Conservation (phyloP, 2,329 filamentous ascomycete genomes). For the Zalaria obscura region DNA sequence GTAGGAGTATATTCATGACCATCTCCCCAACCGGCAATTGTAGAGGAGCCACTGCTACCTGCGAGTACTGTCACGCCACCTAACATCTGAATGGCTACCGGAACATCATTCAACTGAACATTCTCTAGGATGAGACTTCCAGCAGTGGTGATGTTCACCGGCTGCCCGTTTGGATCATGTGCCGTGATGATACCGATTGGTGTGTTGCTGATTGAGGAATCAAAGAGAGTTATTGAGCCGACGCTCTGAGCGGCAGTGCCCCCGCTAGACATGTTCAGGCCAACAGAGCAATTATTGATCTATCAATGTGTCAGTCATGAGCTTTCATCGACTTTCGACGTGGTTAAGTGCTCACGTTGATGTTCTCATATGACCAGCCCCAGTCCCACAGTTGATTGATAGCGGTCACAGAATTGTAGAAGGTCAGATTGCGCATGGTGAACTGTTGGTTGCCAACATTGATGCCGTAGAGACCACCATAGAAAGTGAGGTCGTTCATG, state of each 20-base stretch:
- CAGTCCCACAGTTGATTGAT: slow-evolving; percentile 46
- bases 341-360: neutral
- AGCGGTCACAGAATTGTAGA: slow-evolving; percentile 36
- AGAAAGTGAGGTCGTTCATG: slow-evolving; percentile 30
- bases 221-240: slow-evolving; percentile 43
- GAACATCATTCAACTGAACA: slow-evolving; percentile 35
- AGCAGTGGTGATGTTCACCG: slow-evolving; percentile 19
- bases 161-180: slow-evolving; percentile 26
- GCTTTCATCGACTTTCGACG: no score
- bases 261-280: slow-evolving; percentile 35
- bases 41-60: slow-evolving; percentile 20
- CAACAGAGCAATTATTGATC: slow-evolving; percentile 38
- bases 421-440: slow-evolving; percentile 42
- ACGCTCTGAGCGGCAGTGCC: slow-evolving; percentile 29
- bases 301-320: no score
- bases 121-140: slow-evolving; percentile 44
- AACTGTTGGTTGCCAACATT: slow-evolving; percentile 35
- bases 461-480: slow-evolving; percentile 26
- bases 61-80: slow-evolving; percentile 20
- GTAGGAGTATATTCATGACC: slow-evolving; percentile 29
- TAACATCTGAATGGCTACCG: slow-evolving; percentile 25
- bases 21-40: slow-evolving; percentile 27
- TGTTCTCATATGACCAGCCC: slow-evolving; percentile 33
- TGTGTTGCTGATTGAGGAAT: slow-evolving; percentile 38
- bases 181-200: slow-evolving; percentile 36